Evolutionary conservation across 192 early-diverging fungal species (phyloP), one percentile per base, ranked within the genome.

Genomic region (Gaertneriomyces sp.): DNA sequence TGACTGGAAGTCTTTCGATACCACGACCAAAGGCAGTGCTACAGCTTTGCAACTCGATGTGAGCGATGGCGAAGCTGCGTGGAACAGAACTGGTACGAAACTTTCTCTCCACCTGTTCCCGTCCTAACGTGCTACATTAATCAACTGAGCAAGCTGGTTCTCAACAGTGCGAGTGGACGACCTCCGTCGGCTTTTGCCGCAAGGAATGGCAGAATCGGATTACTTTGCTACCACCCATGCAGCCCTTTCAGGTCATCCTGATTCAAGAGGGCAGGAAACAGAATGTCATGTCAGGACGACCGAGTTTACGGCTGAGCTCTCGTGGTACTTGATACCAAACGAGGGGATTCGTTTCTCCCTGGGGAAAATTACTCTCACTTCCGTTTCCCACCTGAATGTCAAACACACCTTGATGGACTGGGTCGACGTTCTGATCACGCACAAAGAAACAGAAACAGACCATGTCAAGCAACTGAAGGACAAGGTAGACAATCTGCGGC

Each of bases 301-400:
- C 7, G 65, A 60, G 4, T 60, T 60, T 16, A 67, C 40, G 10
- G 55, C 57, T 38, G 42, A 61, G 59, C 17, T 69, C 8, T 69
- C 68, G 5, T 69, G 68, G 68, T 63, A 25, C 49, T 44, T 69
- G 14, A 33, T 69, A 0, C 60, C 53, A 41, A 42, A 61, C 7
- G 42, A 50, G 19, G 68, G 58, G 14, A 40, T 69, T 6, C 52
- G 58, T 46, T 69, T 69, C 38, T 14, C 19, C 38, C 60, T 69
- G 0, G 68, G 68, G 6, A 49, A 33, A 16, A 19, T 62, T 19
- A 12, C 12, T 12, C 52, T 69, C 2, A 53, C 60, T 40, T 39
- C 60, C 19, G 49, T 62, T 7, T 54, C 44, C 4, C n/a, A 10
- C 7, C 46, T 62, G 14, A 53, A 60, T 8, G 5, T 44, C 3